phyloP scores from a whole-genome alignment of 2,329 filamentous ascomycete species.

The Aspergillus sclerotialis region DNA sequence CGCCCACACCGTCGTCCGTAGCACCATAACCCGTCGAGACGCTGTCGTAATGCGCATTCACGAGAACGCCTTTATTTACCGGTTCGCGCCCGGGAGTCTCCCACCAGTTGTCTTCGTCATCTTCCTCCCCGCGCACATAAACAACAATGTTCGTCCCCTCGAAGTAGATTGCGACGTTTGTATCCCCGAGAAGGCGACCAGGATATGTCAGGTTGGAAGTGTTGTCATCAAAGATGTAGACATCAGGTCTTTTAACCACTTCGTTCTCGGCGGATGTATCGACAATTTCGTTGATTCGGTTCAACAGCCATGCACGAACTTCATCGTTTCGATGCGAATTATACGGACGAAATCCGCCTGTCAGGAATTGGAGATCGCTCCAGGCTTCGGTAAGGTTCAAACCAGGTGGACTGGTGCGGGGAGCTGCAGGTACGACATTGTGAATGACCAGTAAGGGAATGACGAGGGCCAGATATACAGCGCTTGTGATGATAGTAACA shows the following conservation, averaged over 20 bases:
- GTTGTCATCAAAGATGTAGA: conserved; percentile 70
- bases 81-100: conserved; percentile 42
- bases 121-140: conserved; percentile 77
- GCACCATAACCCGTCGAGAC: conserved; percentile 89
- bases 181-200: conserved; percentile 32
- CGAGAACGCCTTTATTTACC: conserved; percentile 65
- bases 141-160: conserved; percentile 89
- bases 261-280: conserved; percentile 43
- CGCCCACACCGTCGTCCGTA: conserved; percentile 88
- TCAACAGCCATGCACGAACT: conserved; percentile 68
- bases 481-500: conserved; percentile 71
- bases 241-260: conserved; percentile 21
- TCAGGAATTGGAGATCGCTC: conserved; percentile 72
- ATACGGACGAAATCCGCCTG: conserved; percentile 73
- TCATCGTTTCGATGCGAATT: conserved; percentile 79
- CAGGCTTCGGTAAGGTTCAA: conserved; percentile 81
- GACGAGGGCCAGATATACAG: conserved; percentile 71
- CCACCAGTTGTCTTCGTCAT: conserved; percentile 71
- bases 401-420: conserved; percentile 52
- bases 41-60: conserved; percentile 93
- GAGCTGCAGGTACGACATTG: conserved; percentile 64
- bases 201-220: conserved; percentile 71
- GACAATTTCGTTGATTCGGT: conserved; percentile 64
- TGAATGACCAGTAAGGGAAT: conserved; percentile 67
- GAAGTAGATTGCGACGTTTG: conserved; percentile 62